phyloP scores from a whole-genome alignment of 495 filamentous ascomycete species.

The Oidiodendron maius region DNA sequence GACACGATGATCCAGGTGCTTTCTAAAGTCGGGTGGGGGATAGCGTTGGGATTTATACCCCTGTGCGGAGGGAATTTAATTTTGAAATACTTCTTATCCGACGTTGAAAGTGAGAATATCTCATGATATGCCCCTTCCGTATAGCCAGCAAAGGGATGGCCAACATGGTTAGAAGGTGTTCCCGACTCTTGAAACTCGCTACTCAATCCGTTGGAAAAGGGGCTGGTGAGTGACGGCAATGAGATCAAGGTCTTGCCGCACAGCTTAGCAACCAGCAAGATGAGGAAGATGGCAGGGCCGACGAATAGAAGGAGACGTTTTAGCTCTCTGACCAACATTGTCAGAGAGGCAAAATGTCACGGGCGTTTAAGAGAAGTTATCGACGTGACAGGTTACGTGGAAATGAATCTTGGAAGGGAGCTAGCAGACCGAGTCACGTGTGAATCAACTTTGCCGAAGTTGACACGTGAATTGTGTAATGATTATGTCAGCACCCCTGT shows the following conservation, averaged over 20 bases:
- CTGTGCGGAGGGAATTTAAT: constrained; percentile 32
- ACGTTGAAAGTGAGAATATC: constrained; percentile 36
- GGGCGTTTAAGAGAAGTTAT: no score
- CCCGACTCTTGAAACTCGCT: not conserved
- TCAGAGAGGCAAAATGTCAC: no score
- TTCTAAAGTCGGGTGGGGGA: constrained; percentile 39
- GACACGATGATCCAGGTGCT: constrained; percentile 42
- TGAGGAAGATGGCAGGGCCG: not conserved
- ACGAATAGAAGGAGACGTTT: not conserved
- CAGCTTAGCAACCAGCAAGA: not conserved
- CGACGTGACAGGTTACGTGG: no score
- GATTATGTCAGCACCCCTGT: no score
- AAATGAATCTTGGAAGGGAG: no score
- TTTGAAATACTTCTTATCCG: constrained; percentile 33
- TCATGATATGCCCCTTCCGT: constrained; percentile 8
- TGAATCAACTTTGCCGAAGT: no score
- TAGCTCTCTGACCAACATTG: constrained; percentile 1
- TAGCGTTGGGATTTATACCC: constrained; percentile 46
- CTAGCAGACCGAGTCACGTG: no score
- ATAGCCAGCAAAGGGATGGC: not conserved
- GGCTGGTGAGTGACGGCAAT: not conserved
- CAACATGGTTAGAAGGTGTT: not conserved
- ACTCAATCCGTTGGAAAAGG: not conserved
- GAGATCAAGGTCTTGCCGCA: not conserved
- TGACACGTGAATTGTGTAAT: no score